Conservation (phyloP, 1,284 basidiomycete genomes). For the Moesziomyces sp. region DNA sequence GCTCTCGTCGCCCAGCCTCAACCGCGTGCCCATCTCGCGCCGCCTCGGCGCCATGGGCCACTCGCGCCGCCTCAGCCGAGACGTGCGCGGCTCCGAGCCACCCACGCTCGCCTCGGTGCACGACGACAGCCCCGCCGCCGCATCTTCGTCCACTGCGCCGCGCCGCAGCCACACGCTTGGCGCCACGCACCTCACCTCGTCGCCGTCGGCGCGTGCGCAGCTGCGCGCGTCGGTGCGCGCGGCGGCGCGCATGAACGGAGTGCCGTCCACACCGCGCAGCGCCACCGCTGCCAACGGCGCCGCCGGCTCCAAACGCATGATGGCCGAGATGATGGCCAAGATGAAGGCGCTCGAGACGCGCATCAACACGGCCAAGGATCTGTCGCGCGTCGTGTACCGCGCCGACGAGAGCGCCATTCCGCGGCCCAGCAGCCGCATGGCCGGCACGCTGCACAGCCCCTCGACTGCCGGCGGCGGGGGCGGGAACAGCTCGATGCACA, state of each 20-base stretch:
- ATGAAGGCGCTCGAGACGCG: slow-evolving; percentile 62
- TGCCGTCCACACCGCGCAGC: slow-evolving; percentile 20
- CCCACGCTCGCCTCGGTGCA: slow-evolving; percentile 32
- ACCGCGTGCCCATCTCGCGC: slow-evolving; percentile 32
- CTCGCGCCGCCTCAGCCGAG: slow-evolving; percentile 38
- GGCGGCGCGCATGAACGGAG: slow-evolving; percentile 16
- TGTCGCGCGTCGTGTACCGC: slow-evolving; percentile 28
- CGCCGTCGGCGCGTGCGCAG: slow-evolving; percentile 38
- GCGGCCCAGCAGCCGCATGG: slow-evolving; percentile 59
- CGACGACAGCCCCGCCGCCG: slow-evolving; percentile 37
- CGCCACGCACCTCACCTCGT: slow-evolving; percentile 19
- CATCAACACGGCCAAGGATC: slow-evolving; percentile 53
- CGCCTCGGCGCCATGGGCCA: slow-evolving; percentile 41
- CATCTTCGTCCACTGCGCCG: slow-evolving; percentile 11
- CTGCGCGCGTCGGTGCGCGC: slow-evolving; percentile 30
- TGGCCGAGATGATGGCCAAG: slow-evolving; percentile 57
- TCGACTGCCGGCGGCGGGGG: slow-evolving; percentile 5
- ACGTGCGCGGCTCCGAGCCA: slow-evolving; percentile 34
- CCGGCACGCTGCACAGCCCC: slow-evolving; percentile 21
- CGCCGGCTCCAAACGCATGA: slow-evolving; percentile 41
- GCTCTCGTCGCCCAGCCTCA: slow-evolving; percentile 35
- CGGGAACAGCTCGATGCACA: slow-evolving; percentile 14
- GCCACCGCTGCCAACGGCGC: slow-evolving; percentile 4
- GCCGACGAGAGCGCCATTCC: slow-evolving; percentile 58
- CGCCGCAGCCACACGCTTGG: slow-evolving; percentile 5